Evolutionary conservation across 169 alveolate species (phyloP).

Genomic region (Plasmodium relictum): DNA sequence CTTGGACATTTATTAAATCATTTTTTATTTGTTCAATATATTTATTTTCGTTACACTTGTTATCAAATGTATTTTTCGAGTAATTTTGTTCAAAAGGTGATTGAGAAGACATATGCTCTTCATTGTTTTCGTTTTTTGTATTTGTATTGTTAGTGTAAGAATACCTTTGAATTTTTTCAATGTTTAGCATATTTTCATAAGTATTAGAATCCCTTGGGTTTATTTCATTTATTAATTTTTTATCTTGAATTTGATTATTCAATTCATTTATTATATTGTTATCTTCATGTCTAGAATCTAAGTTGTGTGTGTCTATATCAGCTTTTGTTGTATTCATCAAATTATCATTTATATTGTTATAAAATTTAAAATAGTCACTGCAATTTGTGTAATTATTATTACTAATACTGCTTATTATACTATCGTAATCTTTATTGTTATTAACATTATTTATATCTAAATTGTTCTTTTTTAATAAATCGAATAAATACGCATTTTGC

Average conservation of each 20-base stretch:
- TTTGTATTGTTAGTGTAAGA: constrained; percentile 23
- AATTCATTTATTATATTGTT: background rate
- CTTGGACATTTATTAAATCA: background rate
- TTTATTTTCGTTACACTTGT: too few relatives aligned
- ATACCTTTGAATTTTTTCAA: constrained; percentile 20
- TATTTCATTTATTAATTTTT: background rate
- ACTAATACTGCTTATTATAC: background rate
- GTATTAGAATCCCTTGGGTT: background rate
- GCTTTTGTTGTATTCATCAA: background rate
- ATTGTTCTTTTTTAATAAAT: constrained; percentile 4
- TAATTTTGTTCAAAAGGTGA: background rate
- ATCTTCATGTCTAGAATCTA: too few relatives aligned
- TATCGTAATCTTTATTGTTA: background rate
- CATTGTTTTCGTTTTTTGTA: constrained; percentile 6
- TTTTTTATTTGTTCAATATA: background rate
- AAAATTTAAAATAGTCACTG: constrained; percentile 2
- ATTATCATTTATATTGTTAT: background rate
- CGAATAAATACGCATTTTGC: constrained; percentile 35
- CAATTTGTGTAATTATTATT: constrained; percentile 2
- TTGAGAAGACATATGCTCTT: background rate
- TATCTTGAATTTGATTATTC: background rate
- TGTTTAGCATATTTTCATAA: constrained; percentile 5
- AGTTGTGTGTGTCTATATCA: too few relatives aligned
- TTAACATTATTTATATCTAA: background rate
- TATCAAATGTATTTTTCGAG: background rate